These are phyloP conservation scores for Shiraia sp. DNA, from an alignment of 2,329 filamentous ascomycete genomes.

Conservation along the genomic window DNA sequence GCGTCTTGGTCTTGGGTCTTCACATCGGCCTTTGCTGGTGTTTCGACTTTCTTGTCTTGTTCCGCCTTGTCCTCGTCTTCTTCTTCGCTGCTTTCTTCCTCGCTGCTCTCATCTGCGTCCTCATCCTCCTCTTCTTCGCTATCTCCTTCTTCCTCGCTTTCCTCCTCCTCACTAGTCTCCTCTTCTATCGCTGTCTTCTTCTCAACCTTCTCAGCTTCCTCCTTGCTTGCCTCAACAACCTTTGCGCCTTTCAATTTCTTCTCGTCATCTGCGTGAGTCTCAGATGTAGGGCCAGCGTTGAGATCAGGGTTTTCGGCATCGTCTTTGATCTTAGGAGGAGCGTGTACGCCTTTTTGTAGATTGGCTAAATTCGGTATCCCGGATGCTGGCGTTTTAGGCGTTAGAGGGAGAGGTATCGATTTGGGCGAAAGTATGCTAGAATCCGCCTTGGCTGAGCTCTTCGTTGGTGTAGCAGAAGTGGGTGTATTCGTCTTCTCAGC, in stretches of 20 bases:
- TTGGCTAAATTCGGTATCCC: constrained; percentile 19
- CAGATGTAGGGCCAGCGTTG: constrained; percentile 21
- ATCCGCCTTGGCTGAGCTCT: constrained; percentile 24
- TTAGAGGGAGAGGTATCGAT: constrained; percentile 30
- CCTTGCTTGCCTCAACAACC: too few species aligned
- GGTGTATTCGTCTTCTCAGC: constrained; percentile 38
- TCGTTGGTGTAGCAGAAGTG: constrained; percentile 27
- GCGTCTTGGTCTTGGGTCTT: constrained; percentile 23
- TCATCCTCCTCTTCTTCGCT: constrained; percentile 9
- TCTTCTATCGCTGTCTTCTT: too few species aligned
- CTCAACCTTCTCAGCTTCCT: too few species aligned
- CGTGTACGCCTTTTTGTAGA: constrained; percentile 24
- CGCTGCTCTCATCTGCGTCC: constrained; percentile 6
- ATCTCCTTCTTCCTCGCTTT: too few species aligned
- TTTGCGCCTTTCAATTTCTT: too few species aligned
- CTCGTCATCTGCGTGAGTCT: too few species aligned
- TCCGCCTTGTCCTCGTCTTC: constrained; percentile 10
- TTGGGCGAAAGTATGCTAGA: constrained; percentile 26
- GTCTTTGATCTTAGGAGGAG: constrained; percentile 25
- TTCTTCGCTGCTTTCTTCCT: constrained; percentile 5
- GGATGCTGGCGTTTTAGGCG: constrained; percentile 17
- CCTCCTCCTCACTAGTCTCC: too few species aligned
- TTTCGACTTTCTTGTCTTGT: constrained; percentile 8
- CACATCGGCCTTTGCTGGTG: constrained; percentile 1
- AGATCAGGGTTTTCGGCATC: constrained; percentile 32